Conservation (phyloP, 23 red algal species). For the Gracilariopsis chorda region DNA sequence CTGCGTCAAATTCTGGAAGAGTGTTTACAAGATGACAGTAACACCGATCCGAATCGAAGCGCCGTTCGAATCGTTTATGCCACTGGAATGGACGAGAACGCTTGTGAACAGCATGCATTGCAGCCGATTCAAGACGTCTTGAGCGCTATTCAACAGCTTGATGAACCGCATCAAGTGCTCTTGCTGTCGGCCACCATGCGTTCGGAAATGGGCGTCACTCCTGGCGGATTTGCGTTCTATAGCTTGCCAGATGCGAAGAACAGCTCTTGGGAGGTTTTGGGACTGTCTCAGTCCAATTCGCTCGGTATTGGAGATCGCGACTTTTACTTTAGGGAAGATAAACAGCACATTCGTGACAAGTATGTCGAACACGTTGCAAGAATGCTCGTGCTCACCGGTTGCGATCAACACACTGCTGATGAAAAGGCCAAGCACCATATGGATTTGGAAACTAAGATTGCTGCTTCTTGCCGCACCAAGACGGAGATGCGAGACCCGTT, state of each 20-base stretch:
- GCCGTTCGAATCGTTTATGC: conserved; percentile 38
- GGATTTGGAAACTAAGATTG: conserved; percentile 74
- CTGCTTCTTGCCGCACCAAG: conserved; percentile 57
- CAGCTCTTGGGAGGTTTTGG: conserved; percentile 52
- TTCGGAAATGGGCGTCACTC: not conserved
- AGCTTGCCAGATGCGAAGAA: conserved; percentile 74
- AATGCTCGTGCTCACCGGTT: conserved; percentile 45
- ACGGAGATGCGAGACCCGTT: conserved; percentile 75
- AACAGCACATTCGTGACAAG: conserved; percentile 67
- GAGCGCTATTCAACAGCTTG: not conserved
- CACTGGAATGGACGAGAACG: conserved; percentile 54
- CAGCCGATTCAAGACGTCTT: conserved; percentile 37
- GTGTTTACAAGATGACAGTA: conserved; percentile 4
- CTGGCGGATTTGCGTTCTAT: conserved; percentile 45
- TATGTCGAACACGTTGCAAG: conserved; percentile 56
- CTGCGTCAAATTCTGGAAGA: conserved; percentile 67
- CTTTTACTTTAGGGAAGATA: conserved; percentile 79
- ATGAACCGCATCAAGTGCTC: conserved; percentile 36
- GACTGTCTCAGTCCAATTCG: conserved; percentile 64
- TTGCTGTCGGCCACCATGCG: conserved; percentile 25
- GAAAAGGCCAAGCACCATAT: conserved; percentile 51
- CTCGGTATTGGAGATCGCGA: conserved; percentile 79
- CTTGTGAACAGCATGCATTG: conserved; percentile 11
- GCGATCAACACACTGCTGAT: not conserved
- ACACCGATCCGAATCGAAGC: conserved; percentile 33